phyloP scores from a whole-genome alignment of 169 alveolate genomes.

The Plasmodium inui region DNA sequence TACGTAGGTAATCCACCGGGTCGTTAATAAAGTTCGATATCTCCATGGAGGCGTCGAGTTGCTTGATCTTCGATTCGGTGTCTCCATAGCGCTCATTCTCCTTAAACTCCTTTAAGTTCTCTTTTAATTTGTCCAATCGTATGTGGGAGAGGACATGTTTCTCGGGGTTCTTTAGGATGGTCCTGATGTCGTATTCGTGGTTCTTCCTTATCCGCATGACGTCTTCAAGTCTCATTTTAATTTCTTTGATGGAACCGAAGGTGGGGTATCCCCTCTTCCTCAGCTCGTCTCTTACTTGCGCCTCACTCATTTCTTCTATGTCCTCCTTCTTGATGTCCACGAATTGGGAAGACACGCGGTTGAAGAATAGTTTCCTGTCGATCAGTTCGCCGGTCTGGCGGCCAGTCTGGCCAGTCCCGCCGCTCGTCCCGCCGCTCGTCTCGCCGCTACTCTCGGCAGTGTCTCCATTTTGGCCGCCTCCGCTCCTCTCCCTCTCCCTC shows the following conservation, averaged over 20 bases:
- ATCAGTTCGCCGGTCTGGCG: not conserved
- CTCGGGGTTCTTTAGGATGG: slow-evolving; percentile 34
- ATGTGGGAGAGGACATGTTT: slow-evolving; percentile 33
- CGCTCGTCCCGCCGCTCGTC: not conserved
- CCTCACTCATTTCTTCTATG: slow-evolving; percentile 54
- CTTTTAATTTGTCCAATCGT: slow-evolving; percentile 23
- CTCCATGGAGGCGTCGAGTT: slow-evolving; percentile 62
- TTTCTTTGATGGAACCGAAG: slow-evolving; percentile 33
- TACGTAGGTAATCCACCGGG: slow-evolving; percentile 44
- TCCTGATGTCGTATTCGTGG: slow-evolving; percentile 12
- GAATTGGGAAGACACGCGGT: not conserved
- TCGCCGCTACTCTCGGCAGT: not conserved
- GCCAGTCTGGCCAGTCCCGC: not conserved
- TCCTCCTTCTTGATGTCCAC: slow-evolving; percentile 34
- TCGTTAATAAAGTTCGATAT: slow-evolving; percentile 33
- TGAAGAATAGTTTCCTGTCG: not conserved
- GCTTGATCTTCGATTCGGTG: slow-evolving; percentile 49
- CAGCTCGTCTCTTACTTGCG: slow-evolving; percentile 30
- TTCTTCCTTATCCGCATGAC: slow-evolving; percentile 41
- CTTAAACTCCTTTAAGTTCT: slow-evolving; percentile 23
- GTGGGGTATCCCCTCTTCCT: slow-evolving; percentile 71
- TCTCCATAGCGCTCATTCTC: slow-evolving; percentile 38
- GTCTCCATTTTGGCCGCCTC: not conserved
- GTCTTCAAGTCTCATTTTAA: slow-evolving; percentile 37
- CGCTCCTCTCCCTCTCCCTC: not conserved